These are phyloP conservation scores for Zoysia pacifica DNA, from an alignment of 176 grass and related monocot species.

Conservation along the genomic window DNA sequence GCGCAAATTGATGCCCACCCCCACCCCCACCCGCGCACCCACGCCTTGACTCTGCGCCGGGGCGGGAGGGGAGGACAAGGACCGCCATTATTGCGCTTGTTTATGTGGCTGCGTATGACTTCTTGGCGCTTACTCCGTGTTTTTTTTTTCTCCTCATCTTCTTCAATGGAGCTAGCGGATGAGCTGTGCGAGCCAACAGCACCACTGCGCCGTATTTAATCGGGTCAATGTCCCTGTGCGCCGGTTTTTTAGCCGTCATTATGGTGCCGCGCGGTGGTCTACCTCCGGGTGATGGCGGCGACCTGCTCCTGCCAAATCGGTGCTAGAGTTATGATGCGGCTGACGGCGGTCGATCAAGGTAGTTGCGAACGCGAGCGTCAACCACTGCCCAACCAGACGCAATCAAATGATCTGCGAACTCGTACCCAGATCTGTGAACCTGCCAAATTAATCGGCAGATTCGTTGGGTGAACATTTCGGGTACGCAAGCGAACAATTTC, in stretches of 20 bases:
- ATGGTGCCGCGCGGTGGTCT: neutral
- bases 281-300: neutral
- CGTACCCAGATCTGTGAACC: neutral
- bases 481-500: neutral
- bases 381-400: neutral
- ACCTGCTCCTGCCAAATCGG: neutral
- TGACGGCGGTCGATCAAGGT: neutral
- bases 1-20: slow-evolving; percentile 16
- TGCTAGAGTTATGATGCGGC: neutral
- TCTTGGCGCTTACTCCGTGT: slow-evolving; percentile 1
- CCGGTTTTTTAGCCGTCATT: neutral
- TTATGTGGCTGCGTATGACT: slow-evolving; percentile 23
- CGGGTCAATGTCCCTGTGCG: slow-evolving; percentile 18
- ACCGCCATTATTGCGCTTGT: slow-evolving; percentile 39
- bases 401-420: neutral
- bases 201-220: neutral
- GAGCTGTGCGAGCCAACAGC: neutral
- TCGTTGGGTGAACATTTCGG: neutral
- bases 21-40: neutral
- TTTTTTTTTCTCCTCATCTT: neutral
- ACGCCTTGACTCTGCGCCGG: slow-evolving; percentile 47
- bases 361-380: neutral
- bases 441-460: no score
- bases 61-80: neutral
- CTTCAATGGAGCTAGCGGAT: neutral